Evolutionary conservation across 345 rosid genomes (phyloP).

Genomic region (Anacardium occidentale): DNA sequence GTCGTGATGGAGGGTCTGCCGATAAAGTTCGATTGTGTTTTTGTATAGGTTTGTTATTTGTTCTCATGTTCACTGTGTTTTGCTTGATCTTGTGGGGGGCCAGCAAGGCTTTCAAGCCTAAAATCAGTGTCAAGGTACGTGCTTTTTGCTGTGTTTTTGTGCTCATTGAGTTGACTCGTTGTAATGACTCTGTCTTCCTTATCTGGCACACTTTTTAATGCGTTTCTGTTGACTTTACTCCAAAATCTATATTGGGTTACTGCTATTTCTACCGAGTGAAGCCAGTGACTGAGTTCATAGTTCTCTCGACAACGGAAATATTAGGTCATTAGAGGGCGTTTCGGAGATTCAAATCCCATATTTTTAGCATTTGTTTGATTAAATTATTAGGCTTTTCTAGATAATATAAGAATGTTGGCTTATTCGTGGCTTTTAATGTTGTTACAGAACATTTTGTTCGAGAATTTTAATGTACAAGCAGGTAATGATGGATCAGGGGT

Average conservation of each 20-base stretch:
- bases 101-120: conserved; percentile 70
- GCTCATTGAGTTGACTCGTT: conserved; percentile 20
- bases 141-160: neutral
- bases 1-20: conserved; percentile 19
- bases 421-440: neutral
- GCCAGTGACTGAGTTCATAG: conserved; percentile 7
- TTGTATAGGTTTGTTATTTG: conserved; percentile 49
- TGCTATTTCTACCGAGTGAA: neutral
- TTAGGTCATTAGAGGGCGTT: neutral
- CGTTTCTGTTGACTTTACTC: neutral
- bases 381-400: neutral
- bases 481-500: conserved; percentile 85
- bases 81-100: conserved; percentile 83
- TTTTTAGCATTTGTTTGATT: conserved; percentile 11
- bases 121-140: conserved; percentile 63
- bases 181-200: neutral
- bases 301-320: conserved; percentile 8
- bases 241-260: neutral
- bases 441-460: conserved; percentile 72
- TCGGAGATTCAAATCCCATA: conserved; percentile 16
- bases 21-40: conserved; percentile 56
- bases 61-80: conserved; percentile 59
- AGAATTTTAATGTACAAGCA: conserved; percentile 76
- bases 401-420: conserved; percentile 5
- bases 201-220: neutral